Base-by-base conservation (phyloP, 768 basidiomycete genomes). In the Tephrocybe sp. region DNA sequence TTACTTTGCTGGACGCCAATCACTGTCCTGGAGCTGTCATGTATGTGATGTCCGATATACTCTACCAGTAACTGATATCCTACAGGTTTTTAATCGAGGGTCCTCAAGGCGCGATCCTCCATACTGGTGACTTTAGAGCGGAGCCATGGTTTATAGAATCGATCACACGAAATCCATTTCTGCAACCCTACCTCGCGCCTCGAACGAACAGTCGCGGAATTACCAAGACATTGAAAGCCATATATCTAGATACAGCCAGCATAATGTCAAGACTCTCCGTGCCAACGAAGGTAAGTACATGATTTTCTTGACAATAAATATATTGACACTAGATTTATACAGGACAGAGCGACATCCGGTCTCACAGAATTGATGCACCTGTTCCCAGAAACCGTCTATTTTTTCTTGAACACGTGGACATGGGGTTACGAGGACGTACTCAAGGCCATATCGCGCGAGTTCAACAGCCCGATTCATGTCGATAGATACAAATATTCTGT, bases 1-100 rank as follows among this genome's bases (percentile, higher is more conserved):
- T 97, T 49, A 94, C 92, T 0, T 74, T 88, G 9, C 65, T 97
- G 7, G 90, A 94, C 59, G 94, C 94, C 0, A 97, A 97, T 60
- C 94, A 97, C 64, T 97, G 94, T 62, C 94, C 92, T 10, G 94
- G 94, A 0, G 86, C 93, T 0, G 86, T 92, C 34, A 95, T 97
- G 94, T 93, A 59, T 22, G 83, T 68, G 3, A 13, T 23, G 16
- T 36, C 18, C 42, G 22, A 37, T 18, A 15, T 25, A 39, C 18
- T 2, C 37, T 13, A n/a, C n/a, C n/a, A n/a, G n/a, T n/a, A 30
- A 23, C 18, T 13, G 38, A 36, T 27, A 8, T 22, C 4, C 16
- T 22, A 13, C 21, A 95, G 93, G 88, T 95, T 88, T 60, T 76
- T 94, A 15, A 80, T 95, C 37, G 86, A 91, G 64, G 86, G 88